A percentile compares a stretch with the other conserved stretches of the same genome.
phyloP scores from a whole-genome alignment of 2,329 filamentous ascomycete species.

The Thermomyces lanuginosus region DNA sequence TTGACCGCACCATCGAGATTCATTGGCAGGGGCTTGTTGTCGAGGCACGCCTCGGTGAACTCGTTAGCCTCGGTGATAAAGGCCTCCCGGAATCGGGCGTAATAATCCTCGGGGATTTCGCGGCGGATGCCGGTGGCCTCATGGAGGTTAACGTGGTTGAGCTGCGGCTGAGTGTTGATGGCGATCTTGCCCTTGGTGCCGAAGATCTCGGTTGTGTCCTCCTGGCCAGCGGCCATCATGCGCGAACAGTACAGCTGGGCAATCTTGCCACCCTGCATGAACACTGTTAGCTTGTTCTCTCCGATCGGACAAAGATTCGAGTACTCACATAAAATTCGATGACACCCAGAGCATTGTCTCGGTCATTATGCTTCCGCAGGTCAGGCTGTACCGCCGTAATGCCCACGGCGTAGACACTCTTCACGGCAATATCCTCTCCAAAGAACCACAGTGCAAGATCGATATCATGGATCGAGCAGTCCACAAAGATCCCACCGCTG shows the following conservation, averaged over 20 bases:
- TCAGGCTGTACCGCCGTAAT: constrained; percentile 16
- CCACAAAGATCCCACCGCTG: constrained; percentile 48
- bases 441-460: constrained; percentile 31
- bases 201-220: constrained; percentile 18
- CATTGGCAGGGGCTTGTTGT: constrained; percentile 39
- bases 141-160: constrained; percentile 41
- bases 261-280: constrained; percentile 18
- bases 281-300: background rate
- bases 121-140: constrained; percentile 38
- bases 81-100: constrained; percentile 46
- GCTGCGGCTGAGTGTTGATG: constrained; percentile 43
- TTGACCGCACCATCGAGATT: constrained; percentile 42
- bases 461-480: constrained; percentile 50
- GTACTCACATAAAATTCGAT: constrained; percentile 16
- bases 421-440: constrained; percentile 12
- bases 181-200: constrained; percentile 39
- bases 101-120: constrained; percentile 48
- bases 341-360: constrained; percentile 21
- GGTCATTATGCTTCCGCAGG: constrained; percentile 17
- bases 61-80: constrained; percentile 50
- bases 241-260: constrained; percentile 19
- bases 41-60: constrained; percentile 44
- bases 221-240: constrained; percentile 22
- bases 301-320: background rate
- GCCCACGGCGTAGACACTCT: constrained; percentile 17